Conservation (phyloP, 148 eudicot genomes). For the Spergularia bocconei region DNA sequence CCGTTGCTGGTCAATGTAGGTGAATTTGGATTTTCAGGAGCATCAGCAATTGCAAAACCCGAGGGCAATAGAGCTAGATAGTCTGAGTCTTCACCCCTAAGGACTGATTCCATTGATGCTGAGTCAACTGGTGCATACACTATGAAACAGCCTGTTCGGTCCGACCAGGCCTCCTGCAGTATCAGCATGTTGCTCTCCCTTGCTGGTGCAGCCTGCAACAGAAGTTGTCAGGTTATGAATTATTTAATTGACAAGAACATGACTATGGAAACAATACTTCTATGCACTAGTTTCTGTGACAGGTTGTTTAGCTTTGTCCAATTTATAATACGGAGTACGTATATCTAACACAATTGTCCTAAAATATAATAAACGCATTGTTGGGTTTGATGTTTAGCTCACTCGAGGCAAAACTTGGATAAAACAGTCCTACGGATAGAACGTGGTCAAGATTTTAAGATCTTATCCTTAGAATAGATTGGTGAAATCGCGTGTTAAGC, state of each 20-base stretch:
- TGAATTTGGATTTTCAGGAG: conserved; percentile 16
- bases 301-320: no score
- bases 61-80: conserved; percentile 60
- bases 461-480: background rate
- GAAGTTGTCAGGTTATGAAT: background rate
- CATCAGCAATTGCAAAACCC: conserved; percentile 58
- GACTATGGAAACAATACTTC: no score
- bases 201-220: conserved; percentile 34
- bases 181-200: conserved; percentile 44
- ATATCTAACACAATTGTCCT: no score
- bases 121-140: conserved; percentile 46
- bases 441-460: background rate
- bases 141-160: conserved; percentile 33
- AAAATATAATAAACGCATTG: no score
- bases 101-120: conserved; percentile 26
- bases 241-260: no score
- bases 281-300: no score
- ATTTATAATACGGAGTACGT: no score
- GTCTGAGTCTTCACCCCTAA: conserved; percentile 48
- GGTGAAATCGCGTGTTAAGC: no score
- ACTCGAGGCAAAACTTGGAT: background rate
- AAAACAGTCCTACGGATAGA: background rate
- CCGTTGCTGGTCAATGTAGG: conserved; percentile 7
- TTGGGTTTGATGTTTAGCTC: background rate
- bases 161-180: conserved; percentile 43